phyloP scores from a whole-genome alignment of 2,329 filamentous ascomycete genomes.

The Monosporascus sp. region DNA sequence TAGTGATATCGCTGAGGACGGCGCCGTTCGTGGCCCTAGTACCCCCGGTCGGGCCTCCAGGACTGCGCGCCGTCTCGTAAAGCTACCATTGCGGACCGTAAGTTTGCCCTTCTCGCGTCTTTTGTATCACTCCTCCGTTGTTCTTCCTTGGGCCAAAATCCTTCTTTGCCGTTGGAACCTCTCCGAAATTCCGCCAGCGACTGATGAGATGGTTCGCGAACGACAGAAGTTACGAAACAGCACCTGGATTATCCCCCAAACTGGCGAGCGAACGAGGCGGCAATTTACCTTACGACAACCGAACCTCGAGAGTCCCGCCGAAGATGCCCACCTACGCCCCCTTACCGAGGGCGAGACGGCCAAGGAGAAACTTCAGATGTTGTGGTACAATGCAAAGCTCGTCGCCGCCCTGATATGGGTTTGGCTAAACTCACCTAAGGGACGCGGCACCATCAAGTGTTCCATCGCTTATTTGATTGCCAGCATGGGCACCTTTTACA shows the following conservation, averaged over 20 bases:
- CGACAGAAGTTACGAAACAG: slow-evolving; percentile 71
- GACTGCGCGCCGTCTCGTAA: not conserved
- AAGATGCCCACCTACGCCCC: slow-evolving; percentile 27
- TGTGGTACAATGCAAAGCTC: slow-evolving; percentile 33
- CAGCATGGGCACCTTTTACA: slow-evolving; percentile 79
- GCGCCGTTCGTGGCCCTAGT: not conserved
- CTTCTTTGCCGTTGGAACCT: slow-evolving; percentile 1
- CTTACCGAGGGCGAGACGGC: slow-evolving; percentile 31
- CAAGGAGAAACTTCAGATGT: slow-evolving; percentile 29
- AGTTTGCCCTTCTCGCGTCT: not conserved
- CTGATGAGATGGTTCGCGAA: slow-evolving; percentile 47
- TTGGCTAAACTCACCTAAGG: slow-evolving; percentile 68
- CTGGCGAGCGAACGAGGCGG: slow-evolving; percentile 77
- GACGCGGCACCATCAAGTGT: slow-evolving; percentile 82
- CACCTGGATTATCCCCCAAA: slow-evolving; percentile 80
- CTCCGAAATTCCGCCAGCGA: slow-evolving; percentile 31
- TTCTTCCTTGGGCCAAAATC: not conserved
- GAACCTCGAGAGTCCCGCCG: slow-evolving; percentile 32
- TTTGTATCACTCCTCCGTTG: not conserved
- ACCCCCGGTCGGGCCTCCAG: not conserved
- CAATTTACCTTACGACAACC: slow-evolving; percentile 67
- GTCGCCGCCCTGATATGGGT: slow-evolving; percentile 39
- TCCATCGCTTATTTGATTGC: slow-evolving; percentile 84
- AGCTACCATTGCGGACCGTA: not conserved
- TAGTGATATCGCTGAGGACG: not conserved